A percentile compares a stretch with the other conserved stretches of the same genome.
phyloP scores from a whole-genome alignment of 1,284 basidiomycete species.

The Termitomyces sp. region DNA sequence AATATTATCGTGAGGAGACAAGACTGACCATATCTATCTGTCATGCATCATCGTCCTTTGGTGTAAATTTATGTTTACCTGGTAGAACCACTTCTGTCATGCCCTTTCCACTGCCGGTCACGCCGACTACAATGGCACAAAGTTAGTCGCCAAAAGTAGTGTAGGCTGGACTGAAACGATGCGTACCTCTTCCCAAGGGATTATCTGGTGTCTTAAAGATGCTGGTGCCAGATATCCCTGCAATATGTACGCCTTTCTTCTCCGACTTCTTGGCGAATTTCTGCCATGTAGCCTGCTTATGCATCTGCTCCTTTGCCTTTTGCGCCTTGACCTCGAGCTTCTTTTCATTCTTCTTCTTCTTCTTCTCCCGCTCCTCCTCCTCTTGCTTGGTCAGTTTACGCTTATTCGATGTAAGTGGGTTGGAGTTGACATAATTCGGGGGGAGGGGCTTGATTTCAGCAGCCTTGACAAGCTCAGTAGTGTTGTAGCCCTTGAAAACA shows the following conservation, averaged over 20 bases:
- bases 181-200: conserved; percentile 77
- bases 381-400: conserved; percentile 77
- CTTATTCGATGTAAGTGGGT: conserved; percentile 48
- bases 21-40: conserved; percentile 12
- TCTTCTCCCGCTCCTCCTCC: conserved; percentile 86
- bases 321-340: conserved; percentile 82
- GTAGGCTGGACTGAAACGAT: conserved; percentile 19
- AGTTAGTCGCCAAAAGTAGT: conserved; percentile 21
- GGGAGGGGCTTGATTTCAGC: conserved; percentile 71
- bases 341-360: conserved; percentile 97
- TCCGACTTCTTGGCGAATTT: conserved; percentile 96
- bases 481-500: conserved; percentile 93
- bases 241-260: conserved; percentile 91
- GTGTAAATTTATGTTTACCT: conserved; percentile 78
- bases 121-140: conserved; percentile 65
- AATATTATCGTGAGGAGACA: neutral
- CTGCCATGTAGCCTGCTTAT: conserved; percentile 93
- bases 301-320: conserved; percentile 86
- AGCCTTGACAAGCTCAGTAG: conserved; percentile 84
- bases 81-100: conserved; percentile 79
- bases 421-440: conserved; percentile 39
- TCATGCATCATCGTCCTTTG: conserved; percentile 32
- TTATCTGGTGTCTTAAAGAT: conserved; percentile 98
- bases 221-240: conserved; percentile 82
- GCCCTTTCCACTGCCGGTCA: conserved; percentile 90